Base-by-base conservation (phyloP, 805 yeast species). In the Candida silvatica region DNA sequence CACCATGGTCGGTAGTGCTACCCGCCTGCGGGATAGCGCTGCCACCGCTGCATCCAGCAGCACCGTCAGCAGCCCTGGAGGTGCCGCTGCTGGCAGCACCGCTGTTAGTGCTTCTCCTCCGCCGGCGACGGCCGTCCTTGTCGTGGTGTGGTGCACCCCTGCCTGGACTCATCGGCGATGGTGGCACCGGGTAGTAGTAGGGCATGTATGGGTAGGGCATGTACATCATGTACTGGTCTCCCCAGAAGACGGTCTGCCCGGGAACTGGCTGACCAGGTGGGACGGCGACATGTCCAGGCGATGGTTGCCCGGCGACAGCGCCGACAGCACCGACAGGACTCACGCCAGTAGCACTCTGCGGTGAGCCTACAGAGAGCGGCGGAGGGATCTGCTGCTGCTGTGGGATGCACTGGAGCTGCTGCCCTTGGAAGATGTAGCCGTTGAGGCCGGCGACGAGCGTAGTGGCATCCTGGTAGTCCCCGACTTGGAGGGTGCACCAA, bases 391-490 rank as follows among this genome's bases (percentile, higher is more conserved):
- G 24, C 12, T 22, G 24, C 12, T 22, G 24, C 12, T 22, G 43
- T 18, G 29, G 40, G 27, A 26, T 32, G 20, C 48, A 38, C 27
- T 44, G 49, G 20, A 45, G 28, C 1, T 33, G 32, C 35, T 31
- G 22, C 6, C 45, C 47, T n/a, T 45, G 31, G 31, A 42, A 46
- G 17, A 29, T 29, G 36, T 41, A 41, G 3, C 52, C 54, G 24
- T 47, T 46, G n/a, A 49, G 30, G 17, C 27, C 31, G 27, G 31
- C 27, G 14, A 43, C 37, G 7, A 49, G 34, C n/a, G 33, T 31
- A 6, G 36, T 26, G 8, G 44, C 31, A 17, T 28, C 7, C 2
- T 28, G 25, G 20, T 41, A 35, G 34, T 41, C 44, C 11, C 33
- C 27, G 7, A 46, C 24, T 5, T 28, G 35, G 17, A 45, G 35